Evolutionary conservation across 768 basidiomycete genomes (phyloP), one percentile per base, ranked within the genome.

Genomic region (Exsudoporus frostii): DNA sequence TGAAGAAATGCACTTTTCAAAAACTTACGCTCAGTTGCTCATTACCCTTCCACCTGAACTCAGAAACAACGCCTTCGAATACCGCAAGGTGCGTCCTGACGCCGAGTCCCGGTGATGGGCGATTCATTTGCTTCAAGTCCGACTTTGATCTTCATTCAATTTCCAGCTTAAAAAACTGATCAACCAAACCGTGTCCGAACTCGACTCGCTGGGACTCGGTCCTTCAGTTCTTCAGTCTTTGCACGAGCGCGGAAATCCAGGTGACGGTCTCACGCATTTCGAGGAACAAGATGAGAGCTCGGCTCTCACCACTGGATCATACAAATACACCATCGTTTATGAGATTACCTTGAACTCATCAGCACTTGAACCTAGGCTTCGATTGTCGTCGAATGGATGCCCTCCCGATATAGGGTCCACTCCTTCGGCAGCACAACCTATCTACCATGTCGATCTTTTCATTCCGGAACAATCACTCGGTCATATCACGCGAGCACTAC

Each of bases 161-260:
- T 7, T 60, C 7, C n/a, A 96, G 89, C 83, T 98, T 51, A 97
- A 98, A 73, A 92, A 90, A 61, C 73, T 95, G 29, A 94, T 98
- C 60, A 89, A 90, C 57, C 79, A 85, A 64, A 81, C 93, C 34
- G 90, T 89, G 1, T 69, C 73, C 10, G 94, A 98, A 69, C 83
- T 98, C 17, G 76, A 81, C 4, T 77, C 81, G 2, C 73, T 92
- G 22, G 94, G 90, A 0, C 71, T 85, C 7, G 73, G 72, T 52
- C 82, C 82, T 5, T 63, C 69, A 9, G 62, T 81, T 0, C 69
- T 84, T 14, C 79, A 79, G 0, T 70, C 76, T 45, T 67, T 79
- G 20, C 65, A 79, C 17, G 67, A 62, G 38, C 54, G 54, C 7
- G 20, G 55, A 17, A 25, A 56, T 62, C 22, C 54, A 20, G 24